These are phyloP conservation scores for Linnemannia schmuckeri DNA, from an alignment of 192 early-diverging fungal genomes.

Conservation along the genomic window DNA sequence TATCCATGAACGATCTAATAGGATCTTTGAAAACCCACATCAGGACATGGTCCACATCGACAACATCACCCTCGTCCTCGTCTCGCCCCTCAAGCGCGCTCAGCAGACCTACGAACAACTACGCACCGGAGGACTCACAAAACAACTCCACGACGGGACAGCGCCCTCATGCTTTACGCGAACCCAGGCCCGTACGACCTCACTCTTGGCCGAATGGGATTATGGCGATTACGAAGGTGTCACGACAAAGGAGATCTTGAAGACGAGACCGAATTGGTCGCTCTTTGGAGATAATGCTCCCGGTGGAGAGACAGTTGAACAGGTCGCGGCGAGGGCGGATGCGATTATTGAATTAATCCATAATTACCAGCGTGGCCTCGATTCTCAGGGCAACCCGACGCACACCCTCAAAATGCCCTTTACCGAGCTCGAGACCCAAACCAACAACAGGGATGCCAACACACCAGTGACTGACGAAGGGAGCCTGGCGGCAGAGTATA, in stretches of 20 bases:
- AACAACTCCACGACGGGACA: background rate
- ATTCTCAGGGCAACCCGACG: slow-evolving; percentile 27
- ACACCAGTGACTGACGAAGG: background rate
- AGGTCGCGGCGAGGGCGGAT: slow-evolving; percentile 56
- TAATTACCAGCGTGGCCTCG: slow-evolving; percentile 39
- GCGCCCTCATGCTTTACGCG: slow-evolving; percentile 32
- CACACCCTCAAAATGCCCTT: slow-evolving; percentile 33
- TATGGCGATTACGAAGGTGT: slow-evolving; percentile 63
- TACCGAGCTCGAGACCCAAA: slow-evolving; percentile 23
- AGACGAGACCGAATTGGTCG: slow-evolving; percentile 44
- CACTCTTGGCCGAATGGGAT: slow-evolving; percentile 57
- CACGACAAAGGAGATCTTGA: slow-evolving; percentile 59
- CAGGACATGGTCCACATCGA: slow-evolving; percentile 58
- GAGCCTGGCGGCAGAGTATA: background rate
- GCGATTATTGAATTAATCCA: slow-evolving; percentile 56
- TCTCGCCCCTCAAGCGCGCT: slow-evolving; percentile 54
- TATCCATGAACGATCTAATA: background rate
- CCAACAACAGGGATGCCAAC: background rate
- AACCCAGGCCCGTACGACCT: slow-evolving; percentile 45
- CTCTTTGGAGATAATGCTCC: slow-evolving; percentile 54
- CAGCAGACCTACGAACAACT: slow-evolving; percentile 58
- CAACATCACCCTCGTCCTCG: slow-evolving; percentile 51
- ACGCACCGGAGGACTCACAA: slow-evolving; percentile 9
- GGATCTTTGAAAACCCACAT: slow-evolving; percentile 59
- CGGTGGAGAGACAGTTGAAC: slow-evolving; percentile 57